Evolutionary conservation across 176 grass and related monocot species (phyloP).

Genomic region (Microstegium vimineum): DNA sequence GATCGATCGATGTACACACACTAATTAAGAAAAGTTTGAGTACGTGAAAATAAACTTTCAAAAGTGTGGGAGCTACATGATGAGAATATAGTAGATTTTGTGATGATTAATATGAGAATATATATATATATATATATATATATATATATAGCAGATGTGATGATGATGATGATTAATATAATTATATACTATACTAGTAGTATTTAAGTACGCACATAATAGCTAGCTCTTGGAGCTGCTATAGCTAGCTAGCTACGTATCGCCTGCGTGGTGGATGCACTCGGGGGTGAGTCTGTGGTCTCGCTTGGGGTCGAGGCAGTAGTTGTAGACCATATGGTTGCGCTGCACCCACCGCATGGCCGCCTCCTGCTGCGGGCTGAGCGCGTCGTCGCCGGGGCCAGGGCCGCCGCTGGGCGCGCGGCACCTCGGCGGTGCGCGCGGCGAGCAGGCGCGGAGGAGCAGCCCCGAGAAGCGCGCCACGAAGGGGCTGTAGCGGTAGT

Average conservation of each 20-base stretch:
- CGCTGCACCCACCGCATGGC: slow-evolving; percentile 65
- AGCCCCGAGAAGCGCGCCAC: slow-evolving; percentile 54
- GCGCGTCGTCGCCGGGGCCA: background rate
- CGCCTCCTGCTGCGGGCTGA: slow-evolving; percentile 36
- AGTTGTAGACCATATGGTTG: slow-evolving; percentile 61
- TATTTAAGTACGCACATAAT: too few relatives aligned
- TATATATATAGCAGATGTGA: too few relatives aligned
- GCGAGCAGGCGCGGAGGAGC: slow-evolving; percentile 36
- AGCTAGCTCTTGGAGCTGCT: too few relatives aligned
- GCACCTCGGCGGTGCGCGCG: slow-evolving; percentile 23
- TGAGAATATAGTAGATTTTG: too few relatives aligned
- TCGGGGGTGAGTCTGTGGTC: slow-evolving; percentile 51
- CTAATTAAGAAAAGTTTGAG: too few relatives aligned
- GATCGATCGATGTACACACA: too few relatives aligned
- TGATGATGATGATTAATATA: too few relatives aligned
- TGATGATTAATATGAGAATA: too few relatives aligned
- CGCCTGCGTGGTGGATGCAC: background rate
- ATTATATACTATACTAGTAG: too few relatives aligned
- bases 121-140: too few relatives aligned
- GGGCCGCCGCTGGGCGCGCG: background rate
- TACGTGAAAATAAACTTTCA: too few relatives aligned
- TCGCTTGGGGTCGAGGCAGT: slow-evolving; percentile 51
- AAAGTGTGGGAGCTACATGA: too few relatives aligned
- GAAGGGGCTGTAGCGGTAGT: slow-evolving; percentile 62
- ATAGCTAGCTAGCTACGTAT: background rate